Evolutionary conservation across 305 asterid species (phyloP), one percentile per base, ranked within the genome.

Genomic region (Salvia sclarea): DNA sequence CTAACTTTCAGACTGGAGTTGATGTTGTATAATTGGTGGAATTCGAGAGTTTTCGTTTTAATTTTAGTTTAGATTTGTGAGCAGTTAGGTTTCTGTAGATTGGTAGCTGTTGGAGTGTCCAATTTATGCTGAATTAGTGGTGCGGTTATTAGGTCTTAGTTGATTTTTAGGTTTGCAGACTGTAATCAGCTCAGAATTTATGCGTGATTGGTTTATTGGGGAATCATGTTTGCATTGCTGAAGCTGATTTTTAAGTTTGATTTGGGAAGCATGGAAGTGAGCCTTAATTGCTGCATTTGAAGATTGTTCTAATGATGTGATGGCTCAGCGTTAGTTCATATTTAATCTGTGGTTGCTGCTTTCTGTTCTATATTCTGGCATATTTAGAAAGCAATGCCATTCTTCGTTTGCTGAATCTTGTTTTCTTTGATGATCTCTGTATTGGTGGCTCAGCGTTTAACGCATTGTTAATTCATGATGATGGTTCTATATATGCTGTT

Each of bases 1-100:
- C 41, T 49, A 16, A 28, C 57, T 76, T 76, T 64, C 55, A 10
- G 37, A 52, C 9, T 54, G 37, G 30, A 47, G 40, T 68, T 9
- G 43, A 47, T 80, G 50, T 37, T 55, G 63, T 64, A 25, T n/a
- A 31, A 13, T 61, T 47, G 35, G 59, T 52, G 55, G 41, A 66
- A 60, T 41, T 38, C 24, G 56, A 57, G 38, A 1, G 24, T 30
- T 69, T 31, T 48, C 18, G 1, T 53, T 5, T 5, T 52, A 3
- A 2, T 20, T 8, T 13, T 5, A 10, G 18, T 31, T 48, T 30
- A 7, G 22, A 24, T 53, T 53, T 38, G 5, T 2, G 30, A 4
- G 22, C 13, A 10, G 24, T 21, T 7, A 0, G 14, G 5, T 5
- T 59, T 61, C 5, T 3, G 45, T 70, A 2, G 66, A 45, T 49